Conservation (phyloP, 768 basidiomycete species). For the Phylloporus sp. region DNA sequence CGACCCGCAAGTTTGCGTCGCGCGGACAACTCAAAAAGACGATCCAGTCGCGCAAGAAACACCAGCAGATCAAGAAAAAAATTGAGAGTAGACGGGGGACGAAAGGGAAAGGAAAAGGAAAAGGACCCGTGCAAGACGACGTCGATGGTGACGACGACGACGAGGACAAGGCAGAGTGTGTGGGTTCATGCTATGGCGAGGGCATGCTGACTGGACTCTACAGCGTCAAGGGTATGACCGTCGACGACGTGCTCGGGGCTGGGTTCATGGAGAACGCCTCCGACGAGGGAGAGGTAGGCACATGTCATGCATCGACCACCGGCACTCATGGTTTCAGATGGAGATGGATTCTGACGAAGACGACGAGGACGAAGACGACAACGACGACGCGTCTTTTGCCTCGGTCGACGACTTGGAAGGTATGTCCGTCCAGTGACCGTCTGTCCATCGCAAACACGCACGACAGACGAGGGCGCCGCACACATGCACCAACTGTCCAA, state of each 20-base stretch:
- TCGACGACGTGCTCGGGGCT: slow-evolving; percentile 71
- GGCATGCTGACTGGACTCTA: background rate
- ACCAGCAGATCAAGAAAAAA: slow-evolving; percentile 71
- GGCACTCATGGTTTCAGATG: slow-evolving; percentile 17
- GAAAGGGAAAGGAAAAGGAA: slow-evolving; percentile 33
- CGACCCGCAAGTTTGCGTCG: slow-evolving; percentile 81
- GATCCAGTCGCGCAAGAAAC: slow-evolving; percentile 78
- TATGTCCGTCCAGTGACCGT: slow-evolving; percentile 12
- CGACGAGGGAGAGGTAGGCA: slow-evolving; percentile 37
- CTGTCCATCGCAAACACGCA: background rate
- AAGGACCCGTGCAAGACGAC: slow-evolving; percentile 25
- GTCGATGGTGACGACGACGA: slow-evolving; percentile 25
- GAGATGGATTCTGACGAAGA: slow-evolving; percentile 32
- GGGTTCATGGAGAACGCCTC: slow-evolving; percentile 66
- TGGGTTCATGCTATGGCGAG: background rate
- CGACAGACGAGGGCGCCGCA: slow-evolving; percentile 59
- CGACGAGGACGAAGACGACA: slow-evolving; percentile 41
- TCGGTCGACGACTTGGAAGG: slow-evolving; percentile 78
- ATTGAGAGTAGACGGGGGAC: slow-evolving; percentile 53
- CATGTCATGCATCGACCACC: slow-evolving; percentile 1
- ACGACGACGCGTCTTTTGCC: slow-evolving; percentile 61
- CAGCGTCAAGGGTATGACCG: slow-evolving; percentile 48
- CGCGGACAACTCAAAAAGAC: slow-evolving; percentile 86
- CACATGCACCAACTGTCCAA: slow-evolving; percentile 83
- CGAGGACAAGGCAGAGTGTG: slow-evolving; percentile 8